Conservation (phyloP, 2,329 filamentous ascomycete genomes). For the Paraphaeosphaeria minitans region DNA sequence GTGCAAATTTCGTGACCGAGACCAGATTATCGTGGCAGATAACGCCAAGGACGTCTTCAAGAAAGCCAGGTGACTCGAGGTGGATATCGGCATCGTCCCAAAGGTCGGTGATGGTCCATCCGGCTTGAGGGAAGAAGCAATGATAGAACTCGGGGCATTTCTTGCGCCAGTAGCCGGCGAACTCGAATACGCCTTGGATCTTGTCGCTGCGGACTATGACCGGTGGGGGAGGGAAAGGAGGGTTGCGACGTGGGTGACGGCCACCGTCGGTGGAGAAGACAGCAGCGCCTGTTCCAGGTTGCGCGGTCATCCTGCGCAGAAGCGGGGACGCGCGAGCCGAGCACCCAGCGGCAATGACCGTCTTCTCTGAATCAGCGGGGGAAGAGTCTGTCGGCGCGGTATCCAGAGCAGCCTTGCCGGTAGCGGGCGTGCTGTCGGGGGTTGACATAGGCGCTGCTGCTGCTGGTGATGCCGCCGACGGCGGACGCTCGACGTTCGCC, state of each 20-base stretch:
- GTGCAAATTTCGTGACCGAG: conserved; percentile 25
- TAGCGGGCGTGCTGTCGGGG: conserved; percentile 5
- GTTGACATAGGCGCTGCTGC: conserved; percentile 10
- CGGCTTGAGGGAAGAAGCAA: conserved; percentile 33
- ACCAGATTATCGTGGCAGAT: conserved; percentile 32
- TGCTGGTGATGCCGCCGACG: background rate
- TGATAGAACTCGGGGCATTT: conserved; percentile 32
- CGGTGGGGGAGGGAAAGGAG: conserved; percentile 21
- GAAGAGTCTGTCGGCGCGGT: conserved; percentile 5
- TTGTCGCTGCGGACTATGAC: conserved; percentile 34
- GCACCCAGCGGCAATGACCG: conserved; percentile 4
- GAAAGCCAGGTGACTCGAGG: conserved; percentile 34
- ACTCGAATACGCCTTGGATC: conserved; percentile 22
- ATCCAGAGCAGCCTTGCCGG: conserved; percentile 2
- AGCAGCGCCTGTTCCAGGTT: conserved; percentile 18
- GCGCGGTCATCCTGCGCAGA: conserved; percentile 11
- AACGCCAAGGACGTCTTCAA: conserved; percentile 33
- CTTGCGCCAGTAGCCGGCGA: conserved; percentile 27
- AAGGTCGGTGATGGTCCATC: conserved; percentile 37
- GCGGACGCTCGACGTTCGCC: conserved; percentile 3
- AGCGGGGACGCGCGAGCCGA: conserved; percentile 3
- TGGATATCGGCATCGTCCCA: conserved; percentile 44
- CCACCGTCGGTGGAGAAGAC: conserved; percentile 41
- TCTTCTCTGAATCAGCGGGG: conserved; percentile 18
- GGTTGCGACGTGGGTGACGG: conserved; percentile 22